These are phyloP conservation scores for Cladophialophora yegresii DNA, from an alignment of 2,329 filamentous ascomycete species.

Conservation along the genomic window DNA sequence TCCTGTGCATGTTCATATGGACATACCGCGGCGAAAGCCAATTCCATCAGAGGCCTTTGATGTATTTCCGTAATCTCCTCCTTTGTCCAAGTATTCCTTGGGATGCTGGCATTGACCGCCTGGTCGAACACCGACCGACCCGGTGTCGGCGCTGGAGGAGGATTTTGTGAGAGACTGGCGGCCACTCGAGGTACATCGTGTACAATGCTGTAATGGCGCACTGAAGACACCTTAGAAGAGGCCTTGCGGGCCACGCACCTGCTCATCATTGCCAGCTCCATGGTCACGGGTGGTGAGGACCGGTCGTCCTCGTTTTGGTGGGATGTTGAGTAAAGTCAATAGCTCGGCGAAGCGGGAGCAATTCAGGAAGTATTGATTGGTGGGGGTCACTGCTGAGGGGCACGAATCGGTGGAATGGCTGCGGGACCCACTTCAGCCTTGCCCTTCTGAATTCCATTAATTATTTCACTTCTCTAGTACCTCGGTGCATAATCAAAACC, in stretches of 20 bases:
- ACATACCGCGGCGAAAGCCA: slow-evolving; percentile 71
- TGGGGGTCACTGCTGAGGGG: background rate
- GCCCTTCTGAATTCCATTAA: background rate
- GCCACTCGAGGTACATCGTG: slow-evolving; percentile 34
- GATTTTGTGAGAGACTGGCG: slow-evolving; percentile 26
- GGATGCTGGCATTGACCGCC: slow-evolving; percentile 62
- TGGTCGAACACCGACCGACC: slow-evolving; percentile 40
- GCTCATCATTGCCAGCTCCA: slow-evolving; percentile 31
- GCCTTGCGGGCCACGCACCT: slow-evolving; percentile 29
- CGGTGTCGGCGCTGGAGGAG: slow-evolving; percentile 29
- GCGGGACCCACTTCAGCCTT: slow-evolving; percentile 2
- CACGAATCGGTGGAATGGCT: background rate
- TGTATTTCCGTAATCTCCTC: slow-evolving; percentile 82
- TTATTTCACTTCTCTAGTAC: background rate
- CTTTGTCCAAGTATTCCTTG: slow-evolving; percentile 75
- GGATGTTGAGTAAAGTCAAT: slow-evolving; percentile 13
- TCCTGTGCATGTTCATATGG: slow-evolving; percentile 18
- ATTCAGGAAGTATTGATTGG: slow-evolving; percentile 15
- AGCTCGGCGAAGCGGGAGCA: slow-evolving; percentile 8
- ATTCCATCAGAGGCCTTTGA: slow-evolving; percentile 75
- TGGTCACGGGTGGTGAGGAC: slow-evolving; percentile 33
- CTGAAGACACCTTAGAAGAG: slow-evolving; percentile 19
- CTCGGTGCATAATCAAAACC: background rate
- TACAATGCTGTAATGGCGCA: slow-evolving; percentile 35
- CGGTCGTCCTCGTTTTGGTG: slow-evolving; percentile 1